Base-by-base conservation (phyloP, 2,329 filamentous ascomycete genomes). In the Penicillium sp. region DNA sequence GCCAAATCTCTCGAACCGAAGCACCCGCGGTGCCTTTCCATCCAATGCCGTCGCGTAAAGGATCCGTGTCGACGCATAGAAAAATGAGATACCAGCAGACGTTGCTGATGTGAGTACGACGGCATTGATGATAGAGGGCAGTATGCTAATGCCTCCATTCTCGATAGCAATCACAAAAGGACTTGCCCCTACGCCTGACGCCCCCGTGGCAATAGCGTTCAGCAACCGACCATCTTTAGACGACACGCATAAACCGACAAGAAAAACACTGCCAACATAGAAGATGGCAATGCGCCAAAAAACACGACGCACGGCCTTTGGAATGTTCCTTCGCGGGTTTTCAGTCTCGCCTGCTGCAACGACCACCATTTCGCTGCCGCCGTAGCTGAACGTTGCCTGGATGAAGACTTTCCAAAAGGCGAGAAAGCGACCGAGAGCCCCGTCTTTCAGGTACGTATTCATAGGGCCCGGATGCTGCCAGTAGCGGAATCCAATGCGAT, bases 81-180 rank as follows among this genome's bases (percentile, higher is more conserved):
- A 75, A 55, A 79, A 77, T 4, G 80, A 82, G 66, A 86, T 86
- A 2, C 83, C 83, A 0, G 83, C 82, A 3, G 80, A 83, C 55
- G 82, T 76, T 12, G 83, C 82, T 0, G 83, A 81, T 0, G 82
- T 84, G 34, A 88, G 71, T 43, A 89, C 77, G 56, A 87, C 76
- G 18, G 81, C 83, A 60, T 88, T 88, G 67, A 88, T 80, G 29
- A 88, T 80, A 53, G 84, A 79, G 2, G 84, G 84, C 4, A 88
- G 67, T 0, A 81, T 73, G 1, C 70, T 69, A 43, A 88, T 84
- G 2, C 76, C 75, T 1, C 86, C 74, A 18, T 82, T 76, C 42
- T 79, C 74, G 78, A 87, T 87, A 30, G 83, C 83, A 27, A 78
- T 54, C 80, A 72, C 57, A 81, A 86, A 88, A 0, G 85, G 79